Evolutionary conservation across 495 filamentous ascomycete genomes (phyloP).

Genomic region (Penicillium pancosmium): DNA sequence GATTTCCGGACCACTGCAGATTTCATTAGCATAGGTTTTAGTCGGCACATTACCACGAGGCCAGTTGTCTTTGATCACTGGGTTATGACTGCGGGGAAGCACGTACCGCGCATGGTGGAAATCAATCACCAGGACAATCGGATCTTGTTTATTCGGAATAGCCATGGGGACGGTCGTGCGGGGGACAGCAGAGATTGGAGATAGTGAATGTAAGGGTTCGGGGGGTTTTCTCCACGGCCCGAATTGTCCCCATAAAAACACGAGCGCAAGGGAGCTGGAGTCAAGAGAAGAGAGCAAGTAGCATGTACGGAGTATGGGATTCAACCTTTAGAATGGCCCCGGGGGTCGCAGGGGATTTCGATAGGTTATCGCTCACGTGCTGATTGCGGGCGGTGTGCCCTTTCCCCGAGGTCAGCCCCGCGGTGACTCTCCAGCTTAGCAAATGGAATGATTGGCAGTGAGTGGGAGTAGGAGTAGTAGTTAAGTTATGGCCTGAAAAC

Average conservation of each 20-base stretch:
- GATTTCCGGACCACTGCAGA: constrained; percentile 82
- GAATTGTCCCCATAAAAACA: constrained; percentile 17
- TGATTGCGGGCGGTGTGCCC: constrained; percentile 30
- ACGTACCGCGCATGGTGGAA: constrained; percentile 90
- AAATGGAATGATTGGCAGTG: too few species aligned
- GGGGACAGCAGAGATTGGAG: not conserved
- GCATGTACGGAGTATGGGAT: not conserved
- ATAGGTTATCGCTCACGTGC: constrained; percentile 34
- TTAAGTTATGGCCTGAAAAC: too few species aligned
- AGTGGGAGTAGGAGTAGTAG: too few species aligned
- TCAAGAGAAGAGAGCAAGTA: not conserved
- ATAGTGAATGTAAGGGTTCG: constrained; percentile 11
- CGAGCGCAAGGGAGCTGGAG: constrained; percentile 2
- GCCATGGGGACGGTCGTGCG: constrained; percentile 37
- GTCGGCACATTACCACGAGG: not conserved
- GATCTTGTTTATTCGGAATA: constrained; percentile 39
- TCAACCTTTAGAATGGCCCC: too few species aligned
- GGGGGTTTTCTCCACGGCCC: constrained; percentile 17
- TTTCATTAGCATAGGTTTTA: constrained; percentile 4
- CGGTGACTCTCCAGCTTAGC: too few species aligned
- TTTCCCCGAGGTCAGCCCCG: too few species aligned
- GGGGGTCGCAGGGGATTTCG: constrained; percentile 18
- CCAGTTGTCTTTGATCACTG: not conserved
- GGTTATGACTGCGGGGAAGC: not conserved
- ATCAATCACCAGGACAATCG: constrained; percentile 86